Base-by-base conservation (phyloP, 352 stramenopile species). In the Stramenopiles sp. region DNA sequence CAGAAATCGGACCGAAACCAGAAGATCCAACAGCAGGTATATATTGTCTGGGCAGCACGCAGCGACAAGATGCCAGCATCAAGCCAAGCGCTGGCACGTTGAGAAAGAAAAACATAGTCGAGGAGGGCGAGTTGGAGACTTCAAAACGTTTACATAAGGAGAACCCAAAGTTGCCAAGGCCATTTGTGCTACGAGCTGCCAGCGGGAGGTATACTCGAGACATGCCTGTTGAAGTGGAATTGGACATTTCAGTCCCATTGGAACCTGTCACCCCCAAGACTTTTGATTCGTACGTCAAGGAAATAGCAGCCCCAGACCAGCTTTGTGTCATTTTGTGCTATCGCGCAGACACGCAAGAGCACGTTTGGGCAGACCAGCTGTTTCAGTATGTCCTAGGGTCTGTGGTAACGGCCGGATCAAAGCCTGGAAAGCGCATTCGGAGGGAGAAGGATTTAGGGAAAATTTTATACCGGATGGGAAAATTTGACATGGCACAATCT, bases 141-240 rank as follows among this genome's bases (percentile, higher is more conserved):
- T 82, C 83, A 49, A 74, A 83, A 18, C 82, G 80, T 53, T 83
- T 91, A 25, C 68, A 79, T 18, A 34, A 79, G 3, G 80, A 85
- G 36, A 89, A 91, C 74, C 86, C 86, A 0, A 80, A 84, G 63
- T 73, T 92, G 1, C 77, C 76, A 3, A 83, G 86, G n/a, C 82
- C 78, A 0, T 83, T 81, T 0, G 80, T 83, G 1, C 74, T 92
- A 1, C 84, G 84, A 0, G 86, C 84, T 75, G 85, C 85, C n/a
- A 89, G 84, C 30, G 86, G 86, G 25, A 80, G 86, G 3, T 92
- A 92, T 73, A 86, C 84, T 0, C 79, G 82, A 37, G 83, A 89
- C 75, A 79, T 91, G 4, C 78, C 81, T 1, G 83, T 92, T 49
- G 6, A 77, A 3, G 83, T 80, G n/a, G 82, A 77, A 53, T 68